Conservation (phyloP, 352 stramenopile species). For the Globisporangium orthogonon region DNA sequence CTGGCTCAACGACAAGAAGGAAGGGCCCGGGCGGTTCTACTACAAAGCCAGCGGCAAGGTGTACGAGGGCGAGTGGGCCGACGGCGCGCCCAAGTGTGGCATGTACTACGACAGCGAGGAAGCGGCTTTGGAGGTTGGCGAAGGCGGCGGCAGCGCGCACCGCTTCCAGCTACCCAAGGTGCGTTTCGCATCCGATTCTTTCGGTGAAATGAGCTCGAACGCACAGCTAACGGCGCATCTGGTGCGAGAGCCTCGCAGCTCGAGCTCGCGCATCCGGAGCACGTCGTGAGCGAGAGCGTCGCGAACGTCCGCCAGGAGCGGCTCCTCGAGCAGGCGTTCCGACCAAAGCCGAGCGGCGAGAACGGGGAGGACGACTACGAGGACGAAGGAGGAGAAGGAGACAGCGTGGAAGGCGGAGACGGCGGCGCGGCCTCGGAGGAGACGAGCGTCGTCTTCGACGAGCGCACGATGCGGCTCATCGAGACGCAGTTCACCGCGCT, state of each 20-base stretch:
- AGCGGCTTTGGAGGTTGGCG: slow-evolving; percentile 14
- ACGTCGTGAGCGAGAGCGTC: slow-evolving; percentile 72
- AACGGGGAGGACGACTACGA: slow-evolving; percentile 9
- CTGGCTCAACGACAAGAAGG: slow-evolving; percentile 85
- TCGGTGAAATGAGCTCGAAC: too few relatives aligned
- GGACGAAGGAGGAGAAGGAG: slow-evolving; percentile 4
- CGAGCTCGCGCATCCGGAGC: slow-evolving; percentile 59
- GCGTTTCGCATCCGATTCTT: background rate
- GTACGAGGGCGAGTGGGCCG: slow-evolving; percentile 89
- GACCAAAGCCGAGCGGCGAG: slow-evolving; percentile 3
- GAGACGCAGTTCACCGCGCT: slow-evolving; percentile 48
- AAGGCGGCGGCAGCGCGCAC: slow-evolving; percentile 4
- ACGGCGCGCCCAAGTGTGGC: slow-evolving; percentile 69
- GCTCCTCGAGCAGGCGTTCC: slow-evolving; percentile 40
- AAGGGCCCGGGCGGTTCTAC: slow-evolving; percentile 78
- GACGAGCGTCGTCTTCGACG: slow-evolving; percentile 51
- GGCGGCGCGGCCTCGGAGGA: slow-evolving; percentile 6
- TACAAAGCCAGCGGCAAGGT: slow-evolving; percentile 81
- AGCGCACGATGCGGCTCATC: slow-evolving; percentile 42
- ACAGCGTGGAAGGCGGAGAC: background rate
- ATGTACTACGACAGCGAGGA: slow-evolving; percentile 43
- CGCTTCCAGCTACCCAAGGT: slow-evolving; percentile 67
- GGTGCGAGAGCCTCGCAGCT: slow-evolving; percentile 21
- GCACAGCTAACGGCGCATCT: too few relatives aligned
- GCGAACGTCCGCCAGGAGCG: slow-evolving; percentile 61